These are phyloP conservation scores for Myxozyma kluyveri DNA, from an alignment of 805 yeast genomes.

Conservation along the genomic window DNA sequence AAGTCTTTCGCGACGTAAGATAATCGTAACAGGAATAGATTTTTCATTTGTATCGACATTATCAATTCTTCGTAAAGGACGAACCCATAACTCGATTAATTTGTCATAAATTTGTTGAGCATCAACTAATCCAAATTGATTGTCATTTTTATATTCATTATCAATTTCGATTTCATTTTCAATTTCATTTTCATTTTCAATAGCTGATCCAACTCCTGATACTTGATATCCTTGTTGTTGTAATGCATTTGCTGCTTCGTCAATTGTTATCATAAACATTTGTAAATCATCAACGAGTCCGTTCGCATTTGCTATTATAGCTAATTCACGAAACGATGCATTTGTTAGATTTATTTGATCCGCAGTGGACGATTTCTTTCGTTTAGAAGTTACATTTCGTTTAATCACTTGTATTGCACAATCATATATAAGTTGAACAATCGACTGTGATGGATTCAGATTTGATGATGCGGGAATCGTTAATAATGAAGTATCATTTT, in stretches of 20 bases:
- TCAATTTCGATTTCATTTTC: no score
- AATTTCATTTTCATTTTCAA: no score
- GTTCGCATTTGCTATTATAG: not conserved
- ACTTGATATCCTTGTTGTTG: conserved; percentile 12
- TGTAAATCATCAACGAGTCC: conserved; percentile 10
- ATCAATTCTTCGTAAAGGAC: conserved; percentile 24
- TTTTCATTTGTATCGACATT: conserved; percentile 6
- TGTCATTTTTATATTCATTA: conserved; percentile 3
- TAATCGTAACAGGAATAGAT: conserved; percentile 28
- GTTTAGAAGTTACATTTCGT: no score
- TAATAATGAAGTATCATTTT: conserved; percentile 11
- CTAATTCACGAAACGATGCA: not conserved
- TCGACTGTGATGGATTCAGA: not conserved
- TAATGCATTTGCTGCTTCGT: not conserved
- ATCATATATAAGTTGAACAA: no score
- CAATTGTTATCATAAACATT: not conserved
- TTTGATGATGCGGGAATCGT: conserved; percentile 2
- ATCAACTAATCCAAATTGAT: conserved; percentile 1
- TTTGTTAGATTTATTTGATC: not conserved
- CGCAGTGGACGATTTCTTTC: not conserved
- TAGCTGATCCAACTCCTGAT: not conserved
- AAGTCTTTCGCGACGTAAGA: conserved; percentile 24
- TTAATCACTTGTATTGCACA: no score
- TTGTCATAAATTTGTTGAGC: conserved; percentile 20
- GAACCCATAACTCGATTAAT: conserved; percentile 31